These are phyloP conservation scores for Eutreptiella sp. DNA, from an alignment of 208 protist genomes.

Conservation along the genomic window DNA sequence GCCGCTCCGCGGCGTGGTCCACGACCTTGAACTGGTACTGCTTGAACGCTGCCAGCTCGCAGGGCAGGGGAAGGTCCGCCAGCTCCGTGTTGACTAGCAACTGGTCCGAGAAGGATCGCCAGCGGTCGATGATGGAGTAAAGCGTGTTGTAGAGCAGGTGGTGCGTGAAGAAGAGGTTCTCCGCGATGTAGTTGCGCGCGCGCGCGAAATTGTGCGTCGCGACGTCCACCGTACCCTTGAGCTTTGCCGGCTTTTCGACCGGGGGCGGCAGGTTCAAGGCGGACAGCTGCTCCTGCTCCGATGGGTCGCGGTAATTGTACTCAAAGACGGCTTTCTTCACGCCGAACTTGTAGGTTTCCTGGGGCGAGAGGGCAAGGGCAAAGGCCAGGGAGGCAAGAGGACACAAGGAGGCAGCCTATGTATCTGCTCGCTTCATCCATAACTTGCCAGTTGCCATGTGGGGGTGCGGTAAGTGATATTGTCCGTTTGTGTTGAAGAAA, in stretches of 20 bases:
- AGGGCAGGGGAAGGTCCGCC: slow-evolving; percentile 42
- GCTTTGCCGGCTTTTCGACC: slow-evolving; percentile 44
- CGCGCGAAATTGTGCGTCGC: slow-evolving; percentile 65
- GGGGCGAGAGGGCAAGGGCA: too few relatives aligned
- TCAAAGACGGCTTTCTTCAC: slow-evolving; percentile 68
- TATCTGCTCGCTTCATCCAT: too few relatives aligned
- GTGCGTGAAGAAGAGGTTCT: slow-evolving; percentile 80
- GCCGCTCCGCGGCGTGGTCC: slow-evolving; percentile 53
- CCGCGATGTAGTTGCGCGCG: slow-evolving; percentile 51
- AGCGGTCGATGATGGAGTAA: slow-evolving; percentile 62
- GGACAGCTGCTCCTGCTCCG: slow-evolving; percentile 55
- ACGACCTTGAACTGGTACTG: slow-evolving; percentile 55
- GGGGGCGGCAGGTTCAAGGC: slow-evolving; percentile 38
- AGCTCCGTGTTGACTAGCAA: slow-evolving; percentile 59
- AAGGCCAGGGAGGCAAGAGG: too few relatives aligned
- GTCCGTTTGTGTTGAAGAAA: too few relatives aligned
- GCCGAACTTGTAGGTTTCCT: slow-evolving; percentile 62
- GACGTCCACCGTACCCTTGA: slow-evolving; percentile 69
- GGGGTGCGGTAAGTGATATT: too few relatives aligned
- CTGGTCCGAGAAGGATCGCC: slow-evolving; percentile 52
- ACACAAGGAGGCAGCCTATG: too few relatives aligned
- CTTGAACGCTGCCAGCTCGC: slow-evolving; percentile 62
- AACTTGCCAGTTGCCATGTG: too few relatives aligned
- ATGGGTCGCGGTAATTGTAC: slow-evolving; percentile 53
- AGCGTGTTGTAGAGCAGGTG: slow-evolving; percentile 67